phyloP scores from a whole-genome alignment of 345 rosid genomes.

The Aquilaria yunnanensis region DNA sequence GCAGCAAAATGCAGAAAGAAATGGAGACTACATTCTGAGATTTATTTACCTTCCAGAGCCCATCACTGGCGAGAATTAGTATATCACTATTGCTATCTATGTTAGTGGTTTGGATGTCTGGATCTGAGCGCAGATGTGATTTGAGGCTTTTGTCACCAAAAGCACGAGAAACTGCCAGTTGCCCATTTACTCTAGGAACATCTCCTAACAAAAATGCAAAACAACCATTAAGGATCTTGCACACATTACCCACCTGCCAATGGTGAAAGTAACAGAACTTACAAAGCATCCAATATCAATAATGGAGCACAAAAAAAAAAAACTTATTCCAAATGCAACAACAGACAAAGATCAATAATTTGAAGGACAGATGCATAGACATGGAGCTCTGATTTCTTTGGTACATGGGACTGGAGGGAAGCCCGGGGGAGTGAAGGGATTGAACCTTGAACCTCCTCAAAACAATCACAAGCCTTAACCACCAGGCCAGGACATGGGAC shows the following conservation, averaged over 20 bases:
- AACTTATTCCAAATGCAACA: neutral
- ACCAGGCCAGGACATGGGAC: too few species aligned
- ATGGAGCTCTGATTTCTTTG: too few species aligned
- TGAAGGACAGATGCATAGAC: too few species aligned
- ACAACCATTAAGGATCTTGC: neutral
- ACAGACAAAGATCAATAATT: too few species aligned
- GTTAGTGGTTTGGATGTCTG: slow-evolving; percentile 34
- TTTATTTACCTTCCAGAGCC: slow-evolving; percentile 59
- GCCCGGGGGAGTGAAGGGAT: too few species aligned
- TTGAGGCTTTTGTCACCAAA: slow-evolving; percentile 77
- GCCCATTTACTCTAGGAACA: slow-evolving; percentile 75
- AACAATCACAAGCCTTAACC: too few species aligned
- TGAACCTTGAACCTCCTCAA: too few species aligned
- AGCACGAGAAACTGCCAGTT: slow-evolving; percentile 73
- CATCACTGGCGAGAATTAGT: slow-evolving; percentile 65
- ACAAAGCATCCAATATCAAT: neutral
- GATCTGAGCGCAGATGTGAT: slow-evolving; percentile 56
- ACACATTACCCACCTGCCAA: slow-evolving; percentile 5
- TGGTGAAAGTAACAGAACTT: neutral
- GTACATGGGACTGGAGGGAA: too few species aligned
- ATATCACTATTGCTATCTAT: slow-evolving; percentile 33
- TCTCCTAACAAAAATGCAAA: slow-evolving; percentile 41
- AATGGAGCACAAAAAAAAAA: neutral
- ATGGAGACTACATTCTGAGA: neutral
- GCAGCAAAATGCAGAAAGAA: slow-evolving; percentile 1